phyloP scores from a whole-genome alignment of 768 basidiomycete genomes.

The Plicaturopsis crispa region DNA sequence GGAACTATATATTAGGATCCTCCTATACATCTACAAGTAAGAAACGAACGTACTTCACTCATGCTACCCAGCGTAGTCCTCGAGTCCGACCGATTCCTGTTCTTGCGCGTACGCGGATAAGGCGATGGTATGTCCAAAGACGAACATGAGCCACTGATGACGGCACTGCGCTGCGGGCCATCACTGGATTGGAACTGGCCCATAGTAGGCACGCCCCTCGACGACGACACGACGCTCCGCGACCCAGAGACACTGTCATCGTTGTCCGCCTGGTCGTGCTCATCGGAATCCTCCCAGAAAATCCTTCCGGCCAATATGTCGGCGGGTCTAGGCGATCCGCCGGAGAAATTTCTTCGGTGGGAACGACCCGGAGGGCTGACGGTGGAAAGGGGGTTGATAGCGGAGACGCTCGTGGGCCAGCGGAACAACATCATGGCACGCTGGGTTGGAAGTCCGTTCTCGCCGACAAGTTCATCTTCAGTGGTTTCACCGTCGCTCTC shows the following conservation, averaged over 20 bases:
- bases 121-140: slow-evolving; percentile 25
- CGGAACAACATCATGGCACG: slow-evolving; percentile 68
- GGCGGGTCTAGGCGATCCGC: slow-evolving; percentile 49
- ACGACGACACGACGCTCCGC: slow-evolving; percentile 4
- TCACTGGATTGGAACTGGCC: slow-evolving; percentile 24
- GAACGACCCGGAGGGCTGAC: slow-evolving; percentile 44
- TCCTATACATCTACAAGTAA: slow-evolving; percentile 4
- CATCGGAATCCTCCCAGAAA: slow-evolving; percentile 43
- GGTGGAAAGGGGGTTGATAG: slow-evolving; percentile 72
- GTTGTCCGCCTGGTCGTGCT: slow-evolving; percentile 21
- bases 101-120: slow-evolving; percentile 17
- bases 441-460: slow-evolving; percentile 65
- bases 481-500: slow-evolving; percentile 56
- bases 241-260: slow-evolving; percentile 10
- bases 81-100: slow-evolving; percentile 15
- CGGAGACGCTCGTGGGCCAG: slow-evolving; percentile 52
- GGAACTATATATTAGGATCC: slow-evolving; percentile 6
- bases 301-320: slow-evolving; percentile 62
- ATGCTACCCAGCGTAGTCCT: slow-evolving; percentile 22
- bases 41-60: slow-evolving; percentile 25
- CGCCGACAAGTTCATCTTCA: slow-evolving; percentile 78
- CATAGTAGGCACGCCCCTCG: slow-evolving; percentile 24
- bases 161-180: slow-evolving; percentile 12
- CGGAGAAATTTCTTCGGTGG: no score
- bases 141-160: slow-evolving; percentile 16